Evolutionary conservation across 2,329 filamentous ascomycete genomes (phyloP), one percentile per base, ranked within the genome.

Genomic region (Penicillium oxalicum): DNA sequence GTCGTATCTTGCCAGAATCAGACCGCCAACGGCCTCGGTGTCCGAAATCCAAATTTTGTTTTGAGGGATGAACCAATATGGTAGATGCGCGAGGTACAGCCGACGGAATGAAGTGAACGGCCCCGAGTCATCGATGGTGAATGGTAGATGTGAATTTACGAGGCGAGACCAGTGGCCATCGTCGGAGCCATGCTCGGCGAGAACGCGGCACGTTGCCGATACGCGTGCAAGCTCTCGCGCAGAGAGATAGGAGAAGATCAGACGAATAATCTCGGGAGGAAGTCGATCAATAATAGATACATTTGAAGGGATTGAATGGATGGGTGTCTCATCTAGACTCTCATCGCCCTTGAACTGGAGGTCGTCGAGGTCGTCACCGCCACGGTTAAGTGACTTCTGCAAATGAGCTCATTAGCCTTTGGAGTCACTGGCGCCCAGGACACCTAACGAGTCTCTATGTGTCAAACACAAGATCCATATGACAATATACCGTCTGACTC

Each of bases 31-130:
- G 41, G 88, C 77, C 28, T 83, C 78, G 2, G 75, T 77, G 66
- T 95, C 88, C 50, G 82, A 80, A 62, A 95, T 91, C 91, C 91
- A 96, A 54, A 96, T 74, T 67, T 87, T 91, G 63, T 87, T 76
- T 44, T 80, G 82, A 0, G 87, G 77, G 1, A 96, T 74, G 61
- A 95, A 95, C 91, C 91, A 96, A 59, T 84, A 82, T 0, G 86
- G 84, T 54, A 93, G 79, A 64, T 93, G 87, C 18, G 83, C 77
- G 37, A 78, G 72, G 65, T 87, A 95, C 2, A 95, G 78, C 26
- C 86, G 77, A 49, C 80, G 81, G 68, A 84, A 95, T 25, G 76
- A 83, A 2, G 70, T 58, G 60, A 78, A 83, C 5, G 84, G 83
- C 5, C 75, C 76, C 0, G 83, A 74, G 1, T 76, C 74, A 1